Percentiles rank a stretch among this genome's conserved stretches.
Evolutionary conservation across 768 basidiomycete species (phyloP).

Genomic region (Boletus speciosus): DNA sequence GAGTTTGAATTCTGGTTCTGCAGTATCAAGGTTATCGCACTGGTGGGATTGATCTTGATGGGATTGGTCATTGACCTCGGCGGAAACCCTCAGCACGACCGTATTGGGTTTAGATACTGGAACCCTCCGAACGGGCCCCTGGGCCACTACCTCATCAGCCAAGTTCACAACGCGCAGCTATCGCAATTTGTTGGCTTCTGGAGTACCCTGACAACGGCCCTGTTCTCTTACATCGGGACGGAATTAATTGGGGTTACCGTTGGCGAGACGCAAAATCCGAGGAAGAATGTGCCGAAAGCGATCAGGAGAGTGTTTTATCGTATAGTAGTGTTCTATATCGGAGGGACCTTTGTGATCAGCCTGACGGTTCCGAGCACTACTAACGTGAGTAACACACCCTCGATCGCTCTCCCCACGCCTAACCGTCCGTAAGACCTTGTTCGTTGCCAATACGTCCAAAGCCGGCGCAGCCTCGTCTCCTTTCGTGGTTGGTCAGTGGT

Average conservation of each 20-base stretch:
- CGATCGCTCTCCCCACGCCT: slow-evolving; percentile 9
- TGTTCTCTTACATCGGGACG: slow-evolving; percentile 39
- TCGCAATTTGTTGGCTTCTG: slow-evolving; percentile 33
- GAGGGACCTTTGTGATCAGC: slow-evolving; percentile 39
- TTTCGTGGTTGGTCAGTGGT: slow-evolving; percentile 43
- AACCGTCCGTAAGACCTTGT: slow-evolving; percentile 22
- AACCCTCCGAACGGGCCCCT: slow-evolving; percentile 15
- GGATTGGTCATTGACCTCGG: slow-evolving; percentile 53
- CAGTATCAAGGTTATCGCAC: slow-evolving; percentile 43
- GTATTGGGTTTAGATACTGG: slow-evolving; percentile 50
- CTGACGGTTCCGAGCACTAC: slow-evolving; percentile 39
- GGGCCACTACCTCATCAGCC: slow-evolving; percentile 23
- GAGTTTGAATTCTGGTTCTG: slow-evolving; percentile 56
- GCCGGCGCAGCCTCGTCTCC: slow-evolving; percentile 32
- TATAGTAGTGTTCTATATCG: slow-evolving; percentile 31
- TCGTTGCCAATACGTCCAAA: slow-evolving; percentile 25
- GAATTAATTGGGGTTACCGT: slow-evolving; percentile 37
- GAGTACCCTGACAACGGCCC: slow-evolving; percentile 28
- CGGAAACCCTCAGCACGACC: slow-evolving; percentile 42
- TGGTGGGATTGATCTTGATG: slow-evolving; percentile 40
- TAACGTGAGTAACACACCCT: slow-evolving; percentile 26
- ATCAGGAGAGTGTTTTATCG: slow-evolving; percentile 40
- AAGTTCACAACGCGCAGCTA: slow-evolving; percentile 35
- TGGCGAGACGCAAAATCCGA: slow-evolving; percentile 40
- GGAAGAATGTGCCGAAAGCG: slow-evolving; percentile 40